Percentiles rank a stretch among this genome's conserved stretches.
These are phyloP conservation scores for Ganoderma sinense DNA, from an alignment of 1,284 basidiomycete species.

Conservation along the genomic window DNA sequence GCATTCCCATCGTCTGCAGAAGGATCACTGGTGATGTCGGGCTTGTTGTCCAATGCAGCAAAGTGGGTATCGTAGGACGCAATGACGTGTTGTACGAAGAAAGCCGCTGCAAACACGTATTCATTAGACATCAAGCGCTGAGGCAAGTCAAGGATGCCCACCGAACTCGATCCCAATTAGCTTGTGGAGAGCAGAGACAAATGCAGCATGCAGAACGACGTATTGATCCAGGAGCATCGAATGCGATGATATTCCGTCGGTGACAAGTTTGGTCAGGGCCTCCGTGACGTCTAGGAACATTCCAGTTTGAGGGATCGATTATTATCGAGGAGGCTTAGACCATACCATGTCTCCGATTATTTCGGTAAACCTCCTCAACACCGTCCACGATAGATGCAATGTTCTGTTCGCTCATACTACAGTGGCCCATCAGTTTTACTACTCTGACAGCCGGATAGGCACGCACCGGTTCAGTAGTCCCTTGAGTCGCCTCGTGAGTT, in stretches of 20 bases:
- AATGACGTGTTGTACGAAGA: conserved; percentile 78
- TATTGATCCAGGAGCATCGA: conserved; percentile 90
- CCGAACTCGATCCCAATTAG: conserved; percentile 93
- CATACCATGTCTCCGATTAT: conserved; percentile 83
- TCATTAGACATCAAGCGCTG: conserved; percentile 15
- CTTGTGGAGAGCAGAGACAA: conserved; percentile 87
- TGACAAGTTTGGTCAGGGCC: conserved; percentile 80
- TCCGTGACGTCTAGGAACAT: conserved; percentile 77
- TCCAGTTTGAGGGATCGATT: not conserved
- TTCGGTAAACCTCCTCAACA: conserved; percentile 83
- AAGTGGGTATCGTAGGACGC: conserved; percentile 71
- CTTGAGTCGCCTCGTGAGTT: conserved; percentile 84
- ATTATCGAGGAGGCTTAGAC: not conserved
- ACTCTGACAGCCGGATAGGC: not conserved
- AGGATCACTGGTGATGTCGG: conserved; percentile 15
- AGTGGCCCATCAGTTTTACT: not conserved
- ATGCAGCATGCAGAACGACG: conserved; percentile 90
- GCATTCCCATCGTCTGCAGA: conserved; percentile 42
- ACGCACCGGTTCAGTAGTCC: conserved; percentile 87
- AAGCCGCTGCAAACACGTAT: conserved; percentile 61
- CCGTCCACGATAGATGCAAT: conserved; percentile 82
- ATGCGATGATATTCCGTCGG: conserved; percentile 85
- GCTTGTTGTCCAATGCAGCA: conserved; percentile 29
- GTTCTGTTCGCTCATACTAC: conserved; percentile 91
- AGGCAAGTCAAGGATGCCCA: conserved; percentile 41